Percentiles rank a stretch among this genome's conserved stretches.
These are phyloP conservation scores for Alopecurus myosuroides DNA, from an alignment of 176 grass and related monocot genomes.

Conservation along the genomic window DNA sequence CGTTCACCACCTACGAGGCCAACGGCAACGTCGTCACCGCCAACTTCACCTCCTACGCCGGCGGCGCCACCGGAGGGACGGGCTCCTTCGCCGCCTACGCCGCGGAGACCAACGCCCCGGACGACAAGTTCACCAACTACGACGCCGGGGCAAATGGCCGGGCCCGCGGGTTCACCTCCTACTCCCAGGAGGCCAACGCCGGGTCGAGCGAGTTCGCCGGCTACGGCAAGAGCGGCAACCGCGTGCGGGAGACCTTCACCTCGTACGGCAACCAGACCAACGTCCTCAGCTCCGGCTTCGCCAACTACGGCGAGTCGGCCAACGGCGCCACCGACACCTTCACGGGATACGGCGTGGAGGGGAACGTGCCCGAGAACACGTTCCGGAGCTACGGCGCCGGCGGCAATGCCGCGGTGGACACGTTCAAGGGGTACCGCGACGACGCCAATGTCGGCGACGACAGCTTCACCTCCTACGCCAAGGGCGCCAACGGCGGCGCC, in stretches of 20 bases:
- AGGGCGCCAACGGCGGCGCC: constrained; percentile 54
- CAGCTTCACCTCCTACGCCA: constrained; percentile 66
- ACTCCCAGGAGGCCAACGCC: constrained; percentile 54
- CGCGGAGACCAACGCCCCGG: constrained; percentile 48
- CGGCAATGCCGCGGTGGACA: constrained; percentile 57
- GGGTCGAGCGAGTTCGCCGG: constrained; percentile 51
- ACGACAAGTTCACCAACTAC: constrained; percentile 69
- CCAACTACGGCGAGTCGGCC: constrained; percentile 55
- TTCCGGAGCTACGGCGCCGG: constrained; percentile 61
- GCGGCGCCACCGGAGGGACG: constrained; percentile 44
- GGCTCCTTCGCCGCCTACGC: constrained; percentile 55
- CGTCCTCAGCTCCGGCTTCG: constrained; percentile 51
- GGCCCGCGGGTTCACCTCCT: constrained; percentile 36
- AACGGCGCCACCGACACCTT: constrained; percentile 81
- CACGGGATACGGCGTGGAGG: constrained; percentile 40
- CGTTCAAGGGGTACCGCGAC: constrained; percentile 67
- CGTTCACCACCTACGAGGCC: constrained; percentile 51
- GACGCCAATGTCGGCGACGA: constrained; percentile 72
- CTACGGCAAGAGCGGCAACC: constrained; percentile 53
- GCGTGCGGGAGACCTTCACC: constrained; percentile 51
- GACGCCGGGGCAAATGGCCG: constrained; percentile 49
- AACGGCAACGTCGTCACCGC: constrained; percentile 70
- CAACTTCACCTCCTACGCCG: constrained; percentile 81
- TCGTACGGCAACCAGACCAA: constrained; percentile 65
- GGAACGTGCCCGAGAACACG: constrained; percentile 58